phyloP scores from a whole-genome alignment of 129 eudicot species.

The Heracleum sosnowskyi region DNA sequence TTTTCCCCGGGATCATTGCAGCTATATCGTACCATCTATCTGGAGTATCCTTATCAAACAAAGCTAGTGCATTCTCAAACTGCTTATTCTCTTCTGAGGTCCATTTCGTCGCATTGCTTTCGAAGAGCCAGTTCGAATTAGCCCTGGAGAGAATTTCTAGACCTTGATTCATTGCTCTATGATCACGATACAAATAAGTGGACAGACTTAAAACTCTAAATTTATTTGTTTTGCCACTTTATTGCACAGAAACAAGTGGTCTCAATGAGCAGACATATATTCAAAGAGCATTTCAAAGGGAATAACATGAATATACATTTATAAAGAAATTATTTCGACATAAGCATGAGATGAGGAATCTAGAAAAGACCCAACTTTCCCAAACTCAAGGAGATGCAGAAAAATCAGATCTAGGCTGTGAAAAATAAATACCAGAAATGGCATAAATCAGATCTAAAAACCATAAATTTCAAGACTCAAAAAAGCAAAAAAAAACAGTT shows the following conservation, averaged over 20 bases:
- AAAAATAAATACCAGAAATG: slow-evolving; percentile 15
- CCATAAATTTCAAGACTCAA: background rate
- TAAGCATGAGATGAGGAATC: slow-evolving; percentile 45
- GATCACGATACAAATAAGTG: background rate
- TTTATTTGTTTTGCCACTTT: slow-evolving; percentile 5
- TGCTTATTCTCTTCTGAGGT: slow-evolving; percentile 70
- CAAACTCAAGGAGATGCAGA: slow-evolving; percentile 29
- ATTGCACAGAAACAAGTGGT: slow-evolving; percentile 7
- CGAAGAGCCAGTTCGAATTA: slow-evolving; percentile 39
- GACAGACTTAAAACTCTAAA: background rate
- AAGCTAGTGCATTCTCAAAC: slow-evolving; percentile 55
- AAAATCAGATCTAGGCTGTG: slow-evolving; percentile 22
- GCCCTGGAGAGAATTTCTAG: slow-evolving; percentile 16
- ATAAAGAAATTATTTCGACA: background rate
- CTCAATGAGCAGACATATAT: background rate
- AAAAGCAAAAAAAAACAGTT: background rate
- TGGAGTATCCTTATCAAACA: slow-evolving; percentile 49
- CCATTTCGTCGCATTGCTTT: slow-evolving; percentile 47
- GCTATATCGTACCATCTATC: slow-evolving; percentile 88
- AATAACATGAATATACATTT: slow-evolving; percentile 7
- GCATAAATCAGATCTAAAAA: slow-evolving; percentile 15
- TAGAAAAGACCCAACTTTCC: slow-evolving; percentile 34
- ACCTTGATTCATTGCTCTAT: slow-evolving; percentile 28
- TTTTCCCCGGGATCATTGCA: slow-evolving; percentile 68
- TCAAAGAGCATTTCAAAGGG: slow-evolving; percentile 22